Conservation (phyloP, 2,329 filamentous ascomycete species). For the Neocatenulostroma microsporum region DNA sequence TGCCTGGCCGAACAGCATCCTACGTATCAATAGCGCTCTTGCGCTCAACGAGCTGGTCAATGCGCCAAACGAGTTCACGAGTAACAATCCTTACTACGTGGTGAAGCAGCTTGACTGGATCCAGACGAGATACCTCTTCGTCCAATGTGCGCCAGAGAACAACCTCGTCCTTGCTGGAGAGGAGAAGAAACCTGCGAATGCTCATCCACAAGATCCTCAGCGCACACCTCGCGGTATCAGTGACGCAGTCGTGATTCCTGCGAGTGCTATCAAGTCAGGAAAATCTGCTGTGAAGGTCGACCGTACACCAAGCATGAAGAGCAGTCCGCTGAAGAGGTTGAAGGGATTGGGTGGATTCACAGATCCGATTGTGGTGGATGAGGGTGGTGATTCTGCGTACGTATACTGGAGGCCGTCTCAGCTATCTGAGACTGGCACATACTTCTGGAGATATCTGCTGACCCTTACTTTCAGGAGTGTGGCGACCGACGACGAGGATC, state of each 20-base stretch:
- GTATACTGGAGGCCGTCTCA: no score
- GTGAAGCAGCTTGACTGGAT: conserved; percentile 76
- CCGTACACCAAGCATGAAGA: conserved; percentile 12
- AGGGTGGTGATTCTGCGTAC: conserved; percentile 34
- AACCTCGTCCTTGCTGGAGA: conserved; percentile 13
- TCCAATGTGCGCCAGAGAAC: conserved; percentile 31
- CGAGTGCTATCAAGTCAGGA: conserved; percentile 44
- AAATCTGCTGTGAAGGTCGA: conserved; percentile 21
- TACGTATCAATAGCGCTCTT: conserved; percentile 54
- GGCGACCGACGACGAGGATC: conserved; percentile 44
- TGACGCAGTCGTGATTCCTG: conserved; percentile 43
- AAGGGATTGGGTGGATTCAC: conserved; percentile 22
- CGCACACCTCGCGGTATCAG: conserved; percentile 36
- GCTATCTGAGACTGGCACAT: no score
- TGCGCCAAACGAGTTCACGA: conserved; percentile 53
- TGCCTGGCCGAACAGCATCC: conserved; percentile 58
- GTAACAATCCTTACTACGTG: conserved; percentile 56
- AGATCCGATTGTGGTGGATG: conserved; percentile 33
- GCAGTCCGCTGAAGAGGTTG: conserved; percentile 14
- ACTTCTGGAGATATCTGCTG: no score
- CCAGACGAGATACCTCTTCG: conserved; percentile 77
- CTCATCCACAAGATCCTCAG: conserved; percentile 34
- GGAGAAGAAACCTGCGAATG: conserved; percentile 17
- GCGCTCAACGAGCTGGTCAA: conserved; percentile 85
- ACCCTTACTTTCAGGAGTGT: no score